Evolutionary conservation across 345 rosid genomes (phyloP), one percentile per base, ranked within the genome.

Genomic region (Melaleuca quinquenervia): DNA sequence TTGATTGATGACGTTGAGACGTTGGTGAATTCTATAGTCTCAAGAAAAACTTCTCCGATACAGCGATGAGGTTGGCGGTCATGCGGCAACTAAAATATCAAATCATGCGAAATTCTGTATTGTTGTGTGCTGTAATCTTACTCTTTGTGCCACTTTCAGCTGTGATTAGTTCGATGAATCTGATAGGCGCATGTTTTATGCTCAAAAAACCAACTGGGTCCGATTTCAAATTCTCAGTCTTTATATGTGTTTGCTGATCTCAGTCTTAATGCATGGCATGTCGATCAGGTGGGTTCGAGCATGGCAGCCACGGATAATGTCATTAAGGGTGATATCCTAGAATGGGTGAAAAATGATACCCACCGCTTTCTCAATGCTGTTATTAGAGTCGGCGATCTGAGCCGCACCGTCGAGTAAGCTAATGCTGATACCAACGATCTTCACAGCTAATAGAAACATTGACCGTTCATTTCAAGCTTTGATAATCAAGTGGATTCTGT

Each of bases 301-400:
- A 55, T 36, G 87, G 90, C 88, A 0, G 85, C 83, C 27, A 85
- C 86, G 22, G 87, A 84, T 50, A 54, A 48, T 52, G 90, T 27
- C 22, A 82, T n/a, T 44, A 53, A 50, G 26, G 87, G 86, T 8
- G 87, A 84, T 27, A 85, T 86, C 83, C 75, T 89, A 54, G 86
- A 86, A 62, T 91, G 91, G 91, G 89, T 88, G 50, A 90, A 89
- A 85, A 90, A 88, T 29, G 93, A 91, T 82, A 88, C 84, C 50
- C 92, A 91, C 18, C 87, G 93, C 20, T 53, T 91, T 18, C 88
- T 91, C 48, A 89, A 89, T 51, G 92, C 90, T 16, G 91, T 89
- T 22, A 89, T 89, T 62, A 90, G 93, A 41, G 92, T 91, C 51
- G 92, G 91, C 3, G 90, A 91, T 82, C 90, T 91, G 45, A 90